A percentile compares a stretch with the other conserved stretches of the same genome.
phyloP scores from a whole-genome alignment of 441 rosid species.

The Populus hybrid region DNA sequence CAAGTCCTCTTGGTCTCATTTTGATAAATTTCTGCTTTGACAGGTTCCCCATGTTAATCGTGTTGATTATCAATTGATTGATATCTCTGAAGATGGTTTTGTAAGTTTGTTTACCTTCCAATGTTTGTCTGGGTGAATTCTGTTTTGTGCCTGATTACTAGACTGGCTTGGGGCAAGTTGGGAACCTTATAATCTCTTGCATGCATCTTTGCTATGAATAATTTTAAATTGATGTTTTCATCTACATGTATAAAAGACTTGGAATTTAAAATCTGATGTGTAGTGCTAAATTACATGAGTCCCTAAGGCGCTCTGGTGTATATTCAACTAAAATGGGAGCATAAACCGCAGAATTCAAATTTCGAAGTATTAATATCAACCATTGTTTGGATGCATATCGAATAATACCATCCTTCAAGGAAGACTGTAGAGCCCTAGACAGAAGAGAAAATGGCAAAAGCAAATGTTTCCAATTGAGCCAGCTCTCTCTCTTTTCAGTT shows the following conservation, averaged over 20 bases:
- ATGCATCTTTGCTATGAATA: neutral
- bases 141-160: neutral
- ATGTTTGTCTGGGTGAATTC: neutral
- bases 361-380: neutral
- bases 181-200: neutral
- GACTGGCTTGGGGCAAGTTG: neutral
- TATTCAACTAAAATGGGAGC: neutral
- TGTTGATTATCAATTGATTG: constrained; percentile 84
- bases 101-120: constrained; percentile 34
- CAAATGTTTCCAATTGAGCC: neutral
- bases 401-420: neutral
- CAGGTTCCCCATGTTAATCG: constrained; percentile 97
- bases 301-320: neutral
- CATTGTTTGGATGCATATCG: neutral
- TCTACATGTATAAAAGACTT: neutral
- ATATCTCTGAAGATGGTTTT: constrained; percentile 95
- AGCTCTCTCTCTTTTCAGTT: neutral
- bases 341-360: neutral
- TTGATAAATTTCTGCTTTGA: constrained; percentile 6
- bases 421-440: neutral
- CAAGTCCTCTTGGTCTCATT: neutral
- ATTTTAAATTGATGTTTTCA: neutral
- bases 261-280: neutral
- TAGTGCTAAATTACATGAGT: neutral
- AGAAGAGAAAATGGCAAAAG: neutral